These are phyloP conservation scores for Dictyophora rubrovolvata DNA, from an alignment of 768 basidiomycete genomes.

Conservation along the genomic window DNA sequence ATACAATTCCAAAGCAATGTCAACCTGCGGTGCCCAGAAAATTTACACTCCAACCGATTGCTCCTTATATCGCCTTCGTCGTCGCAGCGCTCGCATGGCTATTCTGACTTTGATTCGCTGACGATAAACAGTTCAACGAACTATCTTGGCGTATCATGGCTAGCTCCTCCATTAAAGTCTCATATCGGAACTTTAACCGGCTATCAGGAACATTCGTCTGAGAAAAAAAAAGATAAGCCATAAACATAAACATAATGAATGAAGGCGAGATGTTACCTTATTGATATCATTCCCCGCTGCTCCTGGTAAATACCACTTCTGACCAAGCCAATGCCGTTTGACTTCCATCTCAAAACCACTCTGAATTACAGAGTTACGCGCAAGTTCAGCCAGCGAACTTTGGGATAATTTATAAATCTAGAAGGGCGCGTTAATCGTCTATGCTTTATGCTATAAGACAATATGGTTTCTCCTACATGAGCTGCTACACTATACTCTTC, in stretches of 20 bases:
- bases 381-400: slow-evolving; percentile 89
- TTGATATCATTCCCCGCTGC: slow-evolving; percentile 92
- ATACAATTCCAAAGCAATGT: too few relatives aligned
- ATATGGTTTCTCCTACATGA: slow-evolving; percentile 47
- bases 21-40: too few relatives aligned
- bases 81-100: too few relatives aligned
- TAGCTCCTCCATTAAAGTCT: slow-evolving; percentile 81
- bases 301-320: slow-evolving; percentile 88
- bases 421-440: not conserved
- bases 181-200: slow-evolving; percentile 82
- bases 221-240: not conserved
- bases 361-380: slow-evolving; percentile 95
- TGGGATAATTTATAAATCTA: slow-evolving; percentile 96
- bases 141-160: slow-evolving; percentile 39
- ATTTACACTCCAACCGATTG: too few relatives aligned
- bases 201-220: slow-evolving; percentile 97
- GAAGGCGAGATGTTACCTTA: slow-evolving; percentile 46
- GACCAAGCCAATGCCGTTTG: slow-evolving; percentile 92
- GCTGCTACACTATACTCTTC: slow-evolving; percentile 99
- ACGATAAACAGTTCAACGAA: not conserved
- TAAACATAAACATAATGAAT: not conserved
- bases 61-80: too few relatives aligned
- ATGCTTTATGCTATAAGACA: not conserved
- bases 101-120: not conserved
- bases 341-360: slow-evolving; percentile 98